phyloP scores from a whole-genome alignment of 2,329 filamentous ascomycete species.

The Dactylellina cionopaga region DNA sequence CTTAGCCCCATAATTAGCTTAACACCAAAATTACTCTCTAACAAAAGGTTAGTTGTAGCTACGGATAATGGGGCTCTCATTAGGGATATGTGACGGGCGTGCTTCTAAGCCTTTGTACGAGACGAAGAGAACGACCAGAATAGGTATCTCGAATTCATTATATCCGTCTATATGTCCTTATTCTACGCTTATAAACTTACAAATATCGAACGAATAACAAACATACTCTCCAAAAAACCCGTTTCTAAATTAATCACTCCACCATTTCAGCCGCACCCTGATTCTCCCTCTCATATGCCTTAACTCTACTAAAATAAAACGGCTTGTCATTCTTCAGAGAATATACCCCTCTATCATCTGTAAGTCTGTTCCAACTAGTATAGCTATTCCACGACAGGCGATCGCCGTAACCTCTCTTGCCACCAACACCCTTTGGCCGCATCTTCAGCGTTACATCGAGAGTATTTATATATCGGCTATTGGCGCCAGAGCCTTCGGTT shows the following conservation, averaged over 20 bases:
- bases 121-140: too few relatives aligned
- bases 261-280: not conserved
- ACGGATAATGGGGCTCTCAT: too few relatives aligned
- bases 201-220: too few relatives aligned
- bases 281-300: slow-evolving; percentile 68
- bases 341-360: slow-evolving; percentile 91
- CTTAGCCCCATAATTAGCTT: too few relatives aligned
- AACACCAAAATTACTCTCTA: too few relatives aligned
- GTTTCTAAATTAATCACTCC: slow-evolving; percentile 1
- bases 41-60: too few relatives aligned
- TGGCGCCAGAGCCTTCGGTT: slow-evolving; percentile 73
- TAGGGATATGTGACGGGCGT: too few relatives aligned
- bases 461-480: slow-evolving; percentile 80
- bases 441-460: slow-evolving; percentile 78
- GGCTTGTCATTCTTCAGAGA: slow-evolving; percentile 71
- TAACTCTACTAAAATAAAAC: slow-evolving; percentile 74
- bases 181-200: too few relatives aligned
- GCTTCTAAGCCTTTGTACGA: too few relatives aligned
- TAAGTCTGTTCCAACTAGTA: slow-evolving; percentile 88
- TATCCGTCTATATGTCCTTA: too few relatives aligned
- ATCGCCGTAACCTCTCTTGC: slow-evolving; percentile 73
- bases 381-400: slow-evolving; percentile 89
- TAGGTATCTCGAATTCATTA: too few relatives aligned
- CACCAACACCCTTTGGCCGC: slow-evolving; percentile 63
- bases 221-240: too few relatives aligned